Evolutionary conservation across 257 asterid species (phyloP).

Genomic region (Ballota nigra): DNA sequence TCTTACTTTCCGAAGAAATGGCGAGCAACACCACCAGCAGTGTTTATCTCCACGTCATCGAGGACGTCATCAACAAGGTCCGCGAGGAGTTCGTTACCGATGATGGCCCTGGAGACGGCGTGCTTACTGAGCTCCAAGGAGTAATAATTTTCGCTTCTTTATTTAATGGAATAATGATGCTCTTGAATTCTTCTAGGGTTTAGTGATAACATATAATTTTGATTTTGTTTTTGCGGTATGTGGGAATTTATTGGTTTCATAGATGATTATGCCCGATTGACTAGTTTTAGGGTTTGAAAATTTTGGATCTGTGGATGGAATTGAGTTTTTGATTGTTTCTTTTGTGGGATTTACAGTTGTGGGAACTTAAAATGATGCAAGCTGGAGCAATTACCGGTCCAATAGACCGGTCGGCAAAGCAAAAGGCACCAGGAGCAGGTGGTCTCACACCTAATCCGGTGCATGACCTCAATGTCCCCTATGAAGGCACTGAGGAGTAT

Average conservation of each 20-base stretch:
- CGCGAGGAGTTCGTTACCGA: slow-evolving; percentile 74
- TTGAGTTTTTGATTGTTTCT: slow-evolving; percentile 17
- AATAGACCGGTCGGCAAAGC: slow-evolving; percentile 61
- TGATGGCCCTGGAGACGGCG: slow-evolving; percentile 84
- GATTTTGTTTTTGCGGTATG: neutral
- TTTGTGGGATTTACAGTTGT: slow-evolving; percentile 42
- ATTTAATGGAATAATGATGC: neutral
- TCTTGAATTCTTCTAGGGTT: slow-evolving; percentile 26
- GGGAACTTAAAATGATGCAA: slow-evolving; percentile 93
- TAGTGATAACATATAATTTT: slow-evolving; percentile 3
- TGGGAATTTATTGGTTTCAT: slow-evolving; percentile 9
- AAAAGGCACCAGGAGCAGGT: slow-evolving; percentile 46
- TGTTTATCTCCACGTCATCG: slow-evolving; percentile 82
- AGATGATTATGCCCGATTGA: slow-evolving; percentile 15
- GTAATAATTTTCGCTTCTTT: slow-evolving; percentile 38
- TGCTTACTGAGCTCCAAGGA: slow-evolving; percentile 88
- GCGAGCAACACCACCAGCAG: slow-evolving; percentile 73
- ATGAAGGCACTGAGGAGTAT: slow-evolving; percentile 94
- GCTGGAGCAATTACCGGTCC: slow-evolving; percentile 85
- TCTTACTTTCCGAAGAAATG: slow-evolving; percentile 35
- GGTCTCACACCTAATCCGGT: slow-evolving; percentile 65
- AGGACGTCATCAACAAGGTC: slow-evolving; percentile 82
- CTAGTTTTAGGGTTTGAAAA: slow-evolving; percentile 24
- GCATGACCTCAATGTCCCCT: slow-evolving; percentile 91
- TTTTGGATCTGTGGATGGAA: slow-evolving; percentile 28